Base-by-base conservation (phyloP, 2,329 filamentous ascomycete species). In the Diplodia corticola region DNA sequence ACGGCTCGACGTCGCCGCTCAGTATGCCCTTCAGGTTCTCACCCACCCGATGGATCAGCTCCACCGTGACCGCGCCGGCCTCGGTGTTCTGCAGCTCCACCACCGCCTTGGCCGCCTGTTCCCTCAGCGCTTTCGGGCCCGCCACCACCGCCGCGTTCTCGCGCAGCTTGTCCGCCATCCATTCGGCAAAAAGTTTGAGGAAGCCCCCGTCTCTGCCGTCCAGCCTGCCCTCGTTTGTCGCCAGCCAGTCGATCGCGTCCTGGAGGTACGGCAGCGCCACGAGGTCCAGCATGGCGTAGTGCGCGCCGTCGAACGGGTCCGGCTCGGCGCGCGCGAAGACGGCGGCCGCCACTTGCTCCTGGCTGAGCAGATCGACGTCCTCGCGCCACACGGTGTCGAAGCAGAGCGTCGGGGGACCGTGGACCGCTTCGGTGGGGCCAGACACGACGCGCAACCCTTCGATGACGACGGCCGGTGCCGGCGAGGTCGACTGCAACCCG, bases 161-260 rank as follows among this genome's bases (percentile, higher is more conserved):
- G 20, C 40, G 35, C 33, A 59, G 35, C n/a, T 40, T 37, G 54
- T 59, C 54, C 15, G 26, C 33, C 54, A 59, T 59, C 54, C 54
- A 59, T 35, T 22, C 54, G 20, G 9, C n/a, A 12, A 59, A 59
- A 12, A 59, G 54, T 20, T 44, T 22, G 20, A 37, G 40, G 35
- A 59, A 59, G n/a, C 15, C 54, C 12, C n/a, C n/a, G n/a, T n/a
- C n/a, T 22, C 54, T 5, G 33, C 20, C 20, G 20, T 59, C 22
- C 33, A 17, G 35, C 35, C 44, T 59, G 35, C 35, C 54, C 30
- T 46, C 26, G 35, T 33, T 12, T 35, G 7, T 22, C 9, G 22
- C 20, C n/a, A 59, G 26, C 54, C 33, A 59, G 10, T 59, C 35
- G 20, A 59, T 20, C 9, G 33, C 35, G 22, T 59, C 33, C 17